Conservation (phyloP, 345 rosid species). For the Eutrema yunnanense region DNA sequence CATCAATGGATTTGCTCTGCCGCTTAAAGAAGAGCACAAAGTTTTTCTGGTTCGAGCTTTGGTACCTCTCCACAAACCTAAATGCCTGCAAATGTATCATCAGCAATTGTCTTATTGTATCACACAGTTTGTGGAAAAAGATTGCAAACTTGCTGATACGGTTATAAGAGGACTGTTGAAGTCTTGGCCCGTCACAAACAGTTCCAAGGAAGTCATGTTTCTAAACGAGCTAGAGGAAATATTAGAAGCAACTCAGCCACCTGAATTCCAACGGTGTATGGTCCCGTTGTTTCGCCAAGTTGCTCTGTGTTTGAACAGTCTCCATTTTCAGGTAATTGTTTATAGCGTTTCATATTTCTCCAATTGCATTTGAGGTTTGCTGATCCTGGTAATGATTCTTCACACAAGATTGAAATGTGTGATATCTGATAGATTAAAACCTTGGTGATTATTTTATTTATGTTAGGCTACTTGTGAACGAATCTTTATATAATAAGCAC, state of each 20-base stretch:
- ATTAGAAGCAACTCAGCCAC: slow-evolving; percentile 72
- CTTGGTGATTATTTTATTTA: not conserved
- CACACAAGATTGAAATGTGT: not conserved
- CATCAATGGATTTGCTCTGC: slow-evolving; percentile 89
- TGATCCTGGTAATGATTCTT: not conserved
- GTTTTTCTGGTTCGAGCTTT: slow-evolving; percentile 65
- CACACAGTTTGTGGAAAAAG: slow-evolving; percentile 87
- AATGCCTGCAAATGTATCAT: slow-evolving; percentile 75
- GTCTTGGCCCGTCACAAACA: slow-evolving; percentile 89
- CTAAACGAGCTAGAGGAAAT: slow-evolving; percentile 84
- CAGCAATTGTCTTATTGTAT: slow-evolving; percentile 84
- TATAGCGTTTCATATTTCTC: not conserved
- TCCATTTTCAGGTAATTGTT: slow-evolving; percentile 74
- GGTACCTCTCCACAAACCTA: slow-evolving; percentile 83
- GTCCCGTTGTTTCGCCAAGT: slow-evolving; percentile 74
- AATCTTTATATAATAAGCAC: not conserved
- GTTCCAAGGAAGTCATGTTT: slow-evolving; percentile 96
- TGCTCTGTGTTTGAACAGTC: slow-evolving; percentile 66
- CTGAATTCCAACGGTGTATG: slow-evolving; percentile 84
- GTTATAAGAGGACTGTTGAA: slow-evolving; percentile 70
- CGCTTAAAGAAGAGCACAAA: slow-evolving; percentile 90
- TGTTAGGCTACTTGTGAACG: not conserved
- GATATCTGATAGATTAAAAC: not conserved
- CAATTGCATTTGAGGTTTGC: not conserved
- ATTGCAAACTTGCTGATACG: slow-evolving; percentile 78